Evolutionary conservation across 768 basidiomycete species (phyloP).

Genomic region (Boletus vinaceobasis): DNA sequence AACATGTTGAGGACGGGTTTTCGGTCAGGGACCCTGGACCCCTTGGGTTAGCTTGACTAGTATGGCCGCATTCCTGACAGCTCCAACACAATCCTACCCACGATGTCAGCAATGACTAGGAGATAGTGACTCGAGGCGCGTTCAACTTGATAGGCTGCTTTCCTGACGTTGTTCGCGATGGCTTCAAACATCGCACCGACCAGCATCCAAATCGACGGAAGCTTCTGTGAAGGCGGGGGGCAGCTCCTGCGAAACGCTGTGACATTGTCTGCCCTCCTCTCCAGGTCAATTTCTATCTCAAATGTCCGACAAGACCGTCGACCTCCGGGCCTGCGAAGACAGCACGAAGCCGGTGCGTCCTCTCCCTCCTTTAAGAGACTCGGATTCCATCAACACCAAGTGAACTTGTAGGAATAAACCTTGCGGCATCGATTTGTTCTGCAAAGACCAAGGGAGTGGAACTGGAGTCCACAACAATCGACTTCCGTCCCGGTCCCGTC

Average conservation of each 20-base stretch:
- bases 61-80: neutral
- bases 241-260: constrained; percentile 71
- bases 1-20: too few relatives aligned
- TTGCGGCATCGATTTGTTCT: constrained; percentile 58
- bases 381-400: neutral
- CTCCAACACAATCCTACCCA: neutral
- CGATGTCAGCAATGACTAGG: neutral
- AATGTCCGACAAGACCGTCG: constrained; percentile 58
- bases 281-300: constrained; percentile 55
- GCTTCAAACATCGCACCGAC: constrained; percentile 7
- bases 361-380: neutral
- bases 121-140: neutral
- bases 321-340: constrained; percentile 65
- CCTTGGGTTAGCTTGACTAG: neutral
- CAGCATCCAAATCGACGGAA: constrained; percentile 39
- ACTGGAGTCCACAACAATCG: constrained; percentile 50
- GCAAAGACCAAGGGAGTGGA: constrained; percentile 54
- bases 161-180: constrained; percentile 3
- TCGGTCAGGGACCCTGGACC: too few relatives aligned
- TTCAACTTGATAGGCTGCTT: neutral
- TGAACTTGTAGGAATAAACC: constrained; percentile 49
- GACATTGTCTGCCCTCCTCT: constrained; percentile 60
- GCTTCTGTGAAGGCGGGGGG: constrained; percentile 56
- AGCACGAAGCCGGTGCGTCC: constrained; percentile 62
- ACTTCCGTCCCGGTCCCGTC: constrained; percentile 52